phyloP scores from a whole-genome alignment of 2,329 filamentous ascomycete genomes.

The Basipetospora chlamydospora region DNA sequence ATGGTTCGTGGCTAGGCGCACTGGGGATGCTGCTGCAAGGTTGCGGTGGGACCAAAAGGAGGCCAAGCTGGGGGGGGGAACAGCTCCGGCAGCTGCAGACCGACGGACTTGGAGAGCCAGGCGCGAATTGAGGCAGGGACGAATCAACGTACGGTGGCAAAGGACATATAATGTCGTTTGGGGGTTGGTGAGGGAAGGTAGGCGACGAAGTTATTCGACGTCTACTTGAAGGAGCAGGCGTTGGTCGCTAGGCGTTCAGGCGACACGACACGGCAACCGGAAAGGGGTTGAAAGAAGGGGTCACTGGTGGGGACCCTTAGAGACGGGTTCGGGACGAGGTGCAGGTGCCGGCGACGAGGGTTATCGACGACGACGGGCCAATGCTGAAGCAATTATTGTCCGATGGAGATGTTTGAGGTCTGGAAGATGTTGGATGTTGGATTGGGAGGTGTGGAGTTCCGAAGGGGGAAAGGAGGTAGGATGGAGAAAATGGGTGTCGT shows the following conservation, averaged over 20 bases:
- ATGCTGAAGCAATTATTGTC: background rate
- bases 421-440: constrained; percentile 1
- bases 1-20: constrained; percentile 6
- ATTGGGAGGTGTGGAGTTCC: constrained; percentile 1
- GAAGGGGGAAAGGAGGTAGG: constrained; percentile 9
- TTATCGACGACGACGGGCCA: background rate
- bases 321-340: constrained; percentile 5
- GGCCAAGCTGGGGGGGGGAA: constrained; percentile 1
- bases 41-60: too few relatives aligned
- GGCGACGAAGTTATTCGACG: too few relatives aligned
- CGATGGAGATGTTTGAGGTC: background rate
- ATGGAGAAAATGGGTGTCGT: constrained; percentile 11
- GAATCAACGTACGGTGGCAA: too few relatives aligned
- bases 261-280: background rate
- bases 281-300: constrained; percentile 3
- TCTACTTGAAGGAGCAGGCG: too few relatives aligned
- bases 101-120: too few relatives aligned
- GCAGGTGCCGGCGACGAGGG: background rate
- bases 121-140: too few relatives aligned
- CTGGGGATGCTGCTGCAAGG: constrained; percentile 6
- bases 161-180: constrained; percentile 19
- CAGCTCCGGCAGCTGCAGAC: too few relatives aligned
- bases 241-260: too few relatives aligned
- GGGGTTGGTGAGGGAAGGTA: too few relatives aligned
- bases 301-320: constrained; percentile 5